These are phyloP conservation scores for Yarrowia yakushimensis DNA, from an alignment of 805 yeast genomes.

Conservation along the genomic window DNA sequence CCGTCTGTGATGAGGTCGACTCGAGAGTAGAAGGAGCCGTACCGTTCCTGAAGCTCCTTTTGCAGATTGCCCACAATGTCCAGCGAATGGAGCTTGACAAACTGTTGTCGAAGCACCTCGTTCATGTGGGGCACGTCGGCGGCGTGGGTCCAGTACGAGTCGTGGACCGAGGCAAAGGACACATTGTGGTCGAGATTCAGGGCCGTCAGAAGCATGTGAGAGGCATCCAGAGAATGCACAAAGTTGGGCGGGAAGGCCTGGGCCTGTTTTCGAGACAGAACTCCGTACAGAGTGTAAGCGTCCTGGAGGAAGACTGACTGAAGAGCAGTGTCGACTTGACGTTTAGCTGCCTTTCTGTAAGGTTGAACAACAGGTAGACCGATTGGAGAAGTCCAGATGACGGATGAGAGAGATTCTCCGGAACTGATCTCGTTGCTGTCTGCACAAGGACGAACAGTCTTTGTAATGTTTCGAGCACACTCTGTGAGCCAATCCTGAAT, in stretches of 20 bases:
- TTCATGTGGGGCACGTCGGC: slow-evolving; percentile 73
- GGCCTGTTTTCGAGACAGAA: slow-evolving; percentile 83
- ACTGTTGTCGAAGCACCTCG: slow-evolving; percentile 65
- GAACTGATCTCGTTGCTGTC: slow-evolving; percentile 35
- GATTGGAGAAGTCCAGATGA: slow-evolving; percentile 96
- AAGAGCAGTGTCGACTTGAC: slow-evolving; percentile 70
- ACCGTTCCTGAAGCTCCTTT: slow-evolving; percentile 77
- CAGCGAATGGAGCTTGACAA: slow-evolving; percentile 70
- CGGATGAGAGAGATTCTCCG: slow-evolving; percentile 67
- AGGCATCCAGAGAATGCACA: slow-evolving; percentile 92
- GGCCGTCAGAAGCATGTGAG: slow-evolving; percentile 93
- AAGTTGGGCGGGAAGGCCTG: slow-evolving; percentile 95
- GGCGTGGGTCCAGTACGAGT: slow-evolving; percentile 98
- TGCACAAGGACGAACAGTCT: slow-evolving; percentile 67
- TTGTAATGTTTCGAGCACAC: slow-evolving; percentile 75
- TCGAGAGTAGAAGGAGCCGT: slow-evolving; percentile 50
- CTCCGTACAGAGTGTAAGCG: slow-evolving; percentile 79
- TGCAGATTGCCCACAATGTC: slow-evolving; percentile 68
- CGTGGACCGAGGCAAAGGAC: slow-evolving; percentile 92
- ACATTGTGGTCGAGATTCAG: slow-evolving; percentile 48
- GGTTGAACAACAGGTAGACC: slow-evolving; percentile 98
- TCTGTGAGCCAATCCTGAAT: slow-evolving; percentile 96
- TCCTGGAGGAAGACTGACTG: slow-evolving; percentile 85
- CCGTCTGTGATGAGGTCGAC: not conserved
- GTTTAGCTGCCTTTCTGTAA: slow-evolving; percentile 65